Evolutionary conservation across 2,329 filamentous ascomycete species (phyloP), one percentile per base, ranked within the genome.

Genomic region (Aureobasidium subglaciale): DNA sequence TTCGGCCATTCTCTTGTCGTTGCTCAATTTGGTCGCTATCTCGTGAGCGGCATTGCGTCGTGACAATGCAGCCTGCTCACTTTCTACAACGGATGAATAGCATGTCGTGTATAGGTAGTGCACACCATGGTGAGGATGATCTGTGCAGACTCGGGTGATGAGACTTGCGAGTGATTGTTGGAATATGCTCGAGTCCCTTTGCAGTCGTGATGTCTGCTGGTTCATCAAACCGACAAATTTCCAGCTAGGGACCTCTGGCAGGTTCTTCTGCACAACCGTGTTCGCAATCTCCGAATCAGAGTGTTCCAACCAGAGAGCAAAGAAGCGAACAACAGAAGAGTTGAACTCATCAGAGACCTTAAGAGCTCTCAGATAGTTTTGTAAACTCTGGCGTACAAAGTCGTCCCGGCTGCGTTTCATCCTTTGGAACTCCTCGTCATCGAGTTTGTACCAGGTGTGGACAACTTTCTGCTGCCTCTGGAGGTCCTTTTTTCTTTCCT

Each of bases 71-170:
- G 86, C 81, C 37, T 87, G 82, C 61, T 96, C 92, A 62, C 87
- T 85, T 52, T 77, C 72, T 50, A 70, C 78, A 63, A 85, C 84
- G 49, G 68, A 55, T 34, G 63, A 70, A 63, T 85, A 87, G 41
- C 82, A 84, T 20, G 87, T 85, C 2, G 91, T 88, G 76, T 92
- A 96, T 38, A 99, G 89, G 63, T 97, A 91, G 68, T 99, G 95
- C 84, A 97, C 92, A 46, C 90, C 90, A 67, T 99, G 95, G 68
- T 91, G 96, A 0, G 93, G 95, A 71, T 99, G 93, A 56, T 99
- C 90, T 10, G 81, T 78, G 66, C 92, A 97, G 55, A 99, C 96
- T 8, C 84, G 85, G 64, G 84, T 83, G 4, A 97, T 84, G 16
- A 99, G 74, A 2, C 78, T 76, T 50, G 83, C 81, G 2, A 99